Evolutionary conservation across 2,329 filamentous ascomycete species (phyloP).

Genomic region (Epichloe elymi): DNA sequence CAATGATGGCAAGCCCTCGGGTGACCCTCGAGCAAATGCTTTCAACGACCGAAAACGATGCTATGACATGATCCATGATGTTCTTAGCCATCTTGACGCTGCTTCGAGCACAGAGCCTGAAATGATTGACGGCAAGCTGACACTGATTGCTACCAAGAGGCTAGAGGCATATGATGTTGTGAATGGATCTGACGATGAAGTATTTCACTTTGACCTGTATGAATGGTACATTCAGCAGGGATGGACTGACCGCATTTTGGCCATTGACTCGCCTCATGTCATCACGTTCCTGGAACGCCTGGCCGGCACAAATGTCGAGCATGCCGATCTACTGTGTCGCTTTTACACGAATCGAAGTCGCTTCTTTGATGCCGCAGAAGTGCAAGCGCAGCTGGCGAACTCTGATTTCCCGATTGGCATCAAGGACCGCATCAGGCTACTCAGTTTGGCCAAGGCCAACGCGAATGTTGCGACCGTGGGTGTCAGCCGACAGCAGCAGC

Average conservation of each 20-base stretch:
- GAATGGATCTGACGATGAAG: constrained; percentile 75
- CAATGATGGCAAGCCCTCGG: constrained; percentile 62
- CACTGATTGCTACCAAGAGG: constrained; percentile 62
- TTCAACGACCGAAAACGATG: constrained; percentile 64
- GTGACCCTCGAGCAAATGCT: constrained; percentile 54
- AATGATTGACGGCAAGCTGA: constrained; percentile 63
- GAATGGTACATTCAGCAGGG: constrained; percentile 89
- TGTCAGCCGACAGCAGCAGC: constrained; percentile 66
- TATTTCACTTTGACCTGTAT: constrained; percentile 93
- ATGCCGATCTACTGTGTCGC: constrained; percentile 83
- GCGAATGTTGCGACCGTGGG: constrained; percentile 72
- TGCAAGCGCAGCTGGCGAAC: constrained; percentile 72
- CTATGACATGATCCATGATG: constrained; percentile 78
- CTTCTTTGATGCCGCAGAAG: constrained; percentile 77
- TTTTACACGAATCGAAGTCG: constrained; percentile 78
- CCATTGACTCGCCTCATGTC: constrained; percentile 74
- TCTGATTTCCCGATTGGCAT: constrained; percentile 72
- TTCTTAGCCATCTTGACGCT: constrained; percentile 64
- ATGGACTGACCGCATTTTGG: constrained; percentile 74
- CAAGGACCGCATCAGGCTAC: constrained; percentile 74
- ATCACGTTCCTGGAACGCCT: constrained; percentile 73
- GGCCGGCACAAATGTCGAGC: constrained; percentile 55
- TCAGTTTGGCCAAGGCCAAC: constrained; percentile 84
- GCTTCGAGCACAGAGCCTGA: constrained; percentile 57
- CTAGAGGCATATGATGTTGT: constrained; percentile 86